Evolutionary conservation across 495 filamentous ascomycete species (phyloP).

Genomic region (Viridothelium virens): DNA sequence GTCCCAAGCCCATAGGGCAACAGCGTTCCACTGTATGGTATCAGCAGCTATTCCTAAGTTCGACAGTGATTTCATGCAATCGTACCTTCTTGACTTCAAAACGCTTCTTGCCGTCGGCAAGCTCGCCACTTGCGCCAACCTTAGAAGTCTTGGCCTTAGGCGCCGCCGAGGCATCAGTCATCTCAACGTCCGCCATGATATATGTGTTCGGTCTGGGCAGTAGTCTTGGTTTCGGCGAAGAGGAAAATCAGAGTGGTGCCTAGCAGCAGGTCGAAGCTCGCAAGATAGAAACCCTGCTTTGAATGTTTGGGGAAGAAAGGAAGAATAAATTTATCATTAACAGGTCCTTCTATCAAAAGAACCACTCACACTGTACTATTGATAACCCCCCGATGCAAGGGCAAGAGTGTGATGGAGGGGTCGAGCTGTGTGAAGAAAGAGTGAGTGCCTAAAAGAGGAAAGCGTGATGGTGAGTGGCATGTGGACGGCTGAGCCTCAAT

Average conservation of each 20-base stretch:
- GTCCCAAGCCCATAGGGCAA: slow-evolving; percentile 99
- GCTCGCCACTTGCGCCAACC: slow-evolving; percentile 40
- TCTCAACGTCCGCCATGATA: slow-evolving; percentile 91
- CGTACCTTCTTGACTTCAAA: slow-evolving; percentile 98
- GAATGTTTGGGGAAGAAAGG: too few relatives aligned
- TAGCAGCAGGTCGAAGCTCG: neutral
- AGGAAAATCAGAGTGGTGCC: neutral
- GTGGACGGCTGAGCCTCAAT: slow-evolving; percentile 6
- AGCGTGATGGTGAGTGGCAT: neutral
- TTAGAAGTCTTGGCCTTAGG: slow-evolving; percentile 48
- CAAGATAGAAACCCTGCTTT: neutral
- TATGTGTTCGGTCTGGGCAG: neutral
- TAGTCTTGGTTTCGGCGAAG: too few relatives aligned
- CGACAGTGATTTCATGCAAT: neutral
- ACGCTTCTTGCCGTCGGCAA: slow-evolving; percentile 72
- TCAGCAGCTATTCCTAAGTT: slow-evolving; percentile 8
- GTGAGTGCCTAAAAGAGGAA: neutral
- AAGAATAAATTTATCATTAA: too few relatives aligned
- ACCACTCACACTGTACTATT: neutral
- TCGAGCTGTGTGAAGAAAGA: neutral
- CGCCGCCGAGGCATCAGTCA: slow-evolving; percentile 71
- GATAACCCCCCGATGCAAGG: neutral
- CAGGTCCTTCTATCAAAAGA: neutral
- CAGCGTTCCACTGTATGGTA: slow-evolving; percentile 79
- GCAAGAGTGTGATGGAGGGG: slow-evolving; percentile 6